These are phyloP conservation scores for Pseudogymnoascus sp. DNA, from an alignment of 2,329 filamentous ascomycete species.

Conservation along the genomic window DNA sequence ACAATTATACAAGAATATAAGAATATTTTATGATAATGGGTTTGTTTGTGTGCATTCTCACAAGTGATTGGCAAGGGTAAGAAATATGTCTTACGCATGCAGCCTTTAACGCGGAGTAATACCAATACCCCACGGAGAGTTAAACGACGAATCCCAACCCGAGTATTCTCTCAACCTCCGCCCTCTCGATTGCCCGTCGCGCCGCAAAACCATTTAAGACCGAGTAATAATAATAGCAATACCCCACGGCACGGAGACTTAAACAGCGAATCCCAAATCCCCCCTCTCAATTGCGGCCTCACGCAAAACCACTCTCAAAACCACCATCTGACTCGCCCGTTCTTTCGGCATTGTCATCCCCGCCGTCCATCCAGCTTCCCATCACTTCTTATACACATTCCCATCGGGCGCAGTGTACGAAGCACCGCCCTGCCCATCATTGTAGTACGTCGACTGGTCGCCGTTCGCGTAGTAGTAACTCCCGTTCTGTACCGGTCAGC, in stretches of 20 bases:
- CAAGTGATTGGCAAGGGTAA: neutral
- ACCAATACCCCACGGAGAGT: neutral
- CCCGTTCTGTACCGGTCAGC: slow-evolving; percentile 39
- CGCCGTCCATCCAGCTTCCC: too few species aligned
- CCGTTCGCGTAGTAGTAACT: slow-evolving; percentile 69
- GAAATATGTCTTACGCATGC: neutral
- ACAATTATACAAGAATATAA: neutral
- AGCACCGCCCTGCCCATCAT: slow-evolving; percentile 48
- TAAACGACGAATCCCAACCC: too few species aligned
- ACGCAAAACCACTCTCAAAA: too few species aligned
- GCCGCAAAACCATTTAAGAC: too few species aligned
- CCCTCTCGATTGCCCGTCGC: too few species aligned
- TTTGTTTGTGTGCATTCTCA: neutral
- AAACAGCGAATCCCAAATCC: too few species aligned
- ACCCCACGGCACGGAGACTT: too few species aligned
- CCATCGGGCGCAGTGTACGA: slow-evolving; percentile 53
- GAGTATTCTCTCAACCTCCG: too few species aligned
- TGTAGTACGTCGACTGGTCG: slow-evolving; percentile 61
- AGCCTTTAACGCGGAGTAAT: neutral
- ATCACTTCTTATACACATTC: slow-evolving; percentile 22
- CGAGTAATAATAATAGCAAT: too few species aligned
- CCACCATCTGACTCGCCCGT: too few species aligned
- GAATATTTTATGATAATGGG: neutral
- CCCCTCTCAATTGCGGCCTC: too few species aligned
- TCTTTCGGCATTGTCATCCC: too few species aligned